phyloP scores from a whole-genome alignment of 768 basidiomycete species.

The Tulasnella sp. region DNA sequence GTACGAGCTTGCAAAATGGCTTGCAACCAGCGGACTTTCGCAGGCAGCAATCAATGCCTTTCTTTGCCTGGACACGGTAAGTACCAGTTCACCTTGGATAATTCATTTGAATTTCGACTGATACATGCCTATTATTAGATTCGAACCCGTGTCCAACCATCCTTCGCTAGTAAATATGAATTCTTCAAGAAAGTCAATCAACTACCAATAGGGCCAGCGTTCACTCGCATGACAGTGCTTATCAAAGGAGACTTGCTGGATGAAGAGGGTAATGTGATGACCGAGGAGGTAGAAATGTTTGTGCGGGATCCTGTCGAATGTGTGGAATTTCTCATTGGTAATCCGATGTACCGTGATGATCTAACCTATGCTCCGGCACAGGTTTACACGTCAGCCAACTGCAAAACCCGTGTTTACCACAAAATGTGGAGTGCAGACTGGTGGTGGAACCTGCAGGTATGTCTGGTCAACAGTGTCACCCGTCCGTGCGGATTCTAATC shows the following conservation, averaged over 20 bases:
- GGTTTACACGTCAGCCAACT: slow-evolving; percentile 19
- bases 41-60: neutral
- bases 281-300: slow-evolving; percentile 22
- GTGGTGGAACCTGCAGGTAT: slow-evolving; percentile 14
- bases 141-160: neutral
- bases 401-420: slow-evolving; percentile 22
- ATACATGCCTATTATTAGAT: neutral
- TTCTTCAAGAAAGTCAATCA: slow-evolving; percentile 9
- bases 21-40: slow-evolving; percentile 1
- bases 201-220: neutral
- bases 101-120: too few relatives aligned
- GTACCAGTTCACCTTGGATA: too few relatives aligned
- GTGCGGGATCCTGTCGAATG: slow-evolving; percentile 22
- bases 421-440: slow-evolving; percentile 10
- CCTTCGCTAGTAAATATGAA: neutral
- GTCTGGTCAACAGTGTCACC: too few relatives aligned
- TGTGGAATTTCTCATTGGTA: slow-evolving; percentile 23
- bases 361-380: slow-evolving; percentile 26
- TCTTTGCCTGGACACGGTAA: neutral
- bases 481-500: slow-evolving; percentile 7
- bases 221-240: neutral
- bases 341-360: slow-evolving; percentile 23
- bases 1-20: slow-evolving; percentile 5
- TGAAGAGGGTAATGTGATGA: neutral
- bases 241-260: neutral